Base-by-base conservation (phyloP, 345 rosid species). In the Carallia pectinifolia region DNA sequence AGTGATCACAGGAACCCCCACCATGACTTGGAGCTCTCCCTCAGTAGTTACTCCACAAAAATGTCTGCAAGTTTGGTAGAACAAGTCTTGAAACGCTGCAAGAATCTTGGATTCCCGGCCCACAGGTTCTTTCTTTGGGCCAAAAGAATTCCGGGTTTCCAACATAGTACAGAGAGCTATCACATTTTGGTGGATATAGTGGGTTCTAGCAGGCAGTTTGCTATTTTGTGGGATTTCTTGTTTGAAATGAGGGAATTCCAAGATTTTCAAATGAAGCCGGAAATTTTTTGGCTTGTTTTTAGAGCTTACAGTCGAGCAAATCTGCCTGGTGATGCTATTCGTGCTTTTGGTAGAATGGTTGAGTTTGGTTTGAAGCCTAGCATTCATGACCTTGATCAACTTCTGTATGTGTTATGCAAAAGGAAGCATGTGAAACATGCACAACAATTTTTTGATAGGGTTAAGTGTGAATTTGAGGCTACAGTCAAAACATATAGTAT, bases 121-220 rank as follows among this genome's bases (percentile, higher is more conserved):
- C 98, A 93, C 70, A 82, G 96, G 38, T 89, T 93, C 87, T 93
- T 93, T 58, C 86, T 93, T 0, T 93, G 96, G 98, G 91, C 98
- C n/a, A 80, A 86, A 65, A 69, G 66, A 38, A 69, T 83, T 63
- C 89, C 90, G 23, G 83, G 85, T 55, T 88, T 93, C 39, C 72
- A 77, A 69, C 97, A 81, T 68, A 91, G 88, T 61, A 64, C 38
- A 7, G 81, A 78, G 34, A 91, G 92, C 80, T 79, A 83, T 64
- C 86, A 77, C 75, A 84, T 88, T 82, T 77, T 94, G 82, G 86
- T 91, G 8, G 93, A 90, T 64, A 70, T 88, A n/a, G 64, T 91
- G 29, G 93, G 93, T 40, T 69, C 88, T 53, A 80, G 88, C 76
- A 82, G 73, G 52, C 92, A 87, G 62, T 91, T 89, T 19, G 87